Conservation (phyloP, 495 filamentous ascomycete species). For the Oidiodendron maius region DNA sequence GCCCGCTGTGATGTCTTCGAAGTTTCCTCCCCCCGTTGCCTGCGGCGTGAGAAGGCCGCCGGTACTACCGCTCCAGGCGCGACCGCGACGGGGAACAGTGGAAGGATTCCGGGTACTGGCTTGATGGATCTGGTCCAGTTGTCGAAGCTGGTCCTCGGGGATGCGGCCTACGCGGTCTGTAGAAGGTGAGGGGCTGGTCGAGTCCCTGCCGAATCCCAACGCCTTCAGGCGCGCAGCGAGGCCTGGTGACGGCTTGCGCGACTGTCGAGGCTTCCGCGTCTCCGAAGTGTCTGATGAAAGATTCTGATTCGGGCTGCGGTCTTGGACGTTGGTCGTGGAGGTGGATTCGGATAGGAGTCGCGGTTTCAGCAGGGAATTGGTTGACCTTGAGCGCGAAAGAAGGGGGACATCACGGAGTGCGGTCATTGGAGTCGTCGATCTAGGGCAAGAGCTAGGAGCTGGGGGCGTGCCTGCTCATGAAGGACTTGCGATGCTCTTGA, state of each 20-base stretch:
- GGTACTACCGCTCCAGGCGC: constrained; percentile 46
- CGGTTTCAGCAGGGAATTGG: constrained; percentile 6
- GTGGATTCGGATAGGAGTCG: constrained; percentile 14
- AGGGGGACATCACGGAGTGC: constrained; percentile 14
- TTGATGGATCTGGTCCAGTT: constrained; percentile 58
- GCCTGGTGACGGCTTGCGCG: constrained; percentile 62
- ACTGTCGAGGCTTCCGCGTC: constrained; percentile 22
- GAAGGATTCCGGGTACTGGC: constrained; percentile 40
- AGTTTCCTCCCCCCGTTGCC: constrained; percentile 13
- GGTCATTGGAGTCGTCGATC: constrained; percentile 17
- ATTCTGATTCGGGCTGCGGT: constrained; percentile 1
- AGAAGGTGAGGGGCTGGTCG: constrained; percentile 22
- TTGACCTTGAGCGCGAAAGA: constrained; percentile 12
- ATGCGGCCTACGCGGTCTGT: constrained; percentile 57
- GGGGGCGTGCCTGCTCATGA: not conserved
- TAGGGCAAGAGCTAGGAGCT: no score
- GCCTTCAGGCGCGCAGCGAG: constrained; percentile 72
- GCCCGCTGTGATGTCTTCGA: constrained; percentile 6
- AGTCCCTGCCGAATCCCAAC: constrained; percentile 52
- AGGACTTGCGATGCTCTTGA: not conserved
- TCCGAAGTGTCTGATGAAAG: constrained; percentile 6
- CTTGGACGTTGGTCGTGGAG: constrained; percentile 4
- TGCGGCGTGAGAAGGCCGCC: constrained; percentile 22
- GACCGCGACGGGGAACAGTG: constrained; percentile 52
- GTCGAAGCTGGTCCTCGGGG: constrained; percentile 64